Evolutionary conservation across 805 yeast species (phyloP), one percentile per base, ranked within the genome.

Genomic region (Schwanniomyces pseudopolymorphus): DNA sequence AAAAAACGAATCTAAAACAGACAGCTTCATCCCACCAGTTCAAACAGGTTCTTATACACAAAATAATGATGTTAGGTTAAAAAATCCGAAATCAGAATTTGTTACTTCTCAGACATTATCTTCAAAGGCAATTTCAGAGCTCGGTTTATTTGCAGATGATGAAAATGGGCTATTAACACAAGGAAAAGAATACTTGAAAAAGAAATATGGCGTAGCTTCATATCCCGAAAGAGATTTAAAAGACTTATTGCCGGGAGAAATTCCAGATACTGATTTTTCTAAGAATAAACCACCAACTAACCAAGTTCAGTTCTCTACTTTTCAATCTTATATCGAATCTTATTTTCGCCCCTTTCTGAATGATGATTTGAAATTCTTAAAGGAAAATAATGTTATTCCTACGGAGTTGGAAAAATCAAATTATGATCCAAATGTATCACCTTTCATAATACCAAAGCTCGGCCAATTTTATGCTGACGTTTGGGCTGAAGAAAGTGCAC

Each of bases 301-400:
- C 64, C 99, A 94, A 69, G 94, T 92, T 14, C 97, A 90, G 59
- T 90, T 87, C 61, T 76, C 87, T 10, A 91, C 99, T 0, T 94
- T 88, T 61, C 86, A 88, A 53, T 70, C 91, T 1, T 89, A 85
- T 54, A 78, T 90, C 31, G 99, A 94, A 62, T 87, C 91, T 25
- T 92, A 80, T 61, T 91, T 85, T 68, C 76, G 96, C 50, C 78
- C 80, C 2, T 88, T 80, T 55, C 70, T 76, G 14, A 96, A 87
- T 50, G 97, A 92, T 27, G 99, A 94, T 60, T 58, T 89, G 37
- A 81, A 83, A 45, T 81, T 90, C 54, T 67, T 92, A 45, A 81
- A 80, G 51, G 83, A 80, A 49, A 80, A 82, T 54, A 69, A 76
- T 48, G 78, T 85, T 28, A 57, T 84, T 5, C 85, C 88, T 3